Evolutionary conservation across 345 rosid genomes (phyloP), one percentile per base, ranked within the genome.

Genomic region (Sisymbrium altissimum): DNA sequence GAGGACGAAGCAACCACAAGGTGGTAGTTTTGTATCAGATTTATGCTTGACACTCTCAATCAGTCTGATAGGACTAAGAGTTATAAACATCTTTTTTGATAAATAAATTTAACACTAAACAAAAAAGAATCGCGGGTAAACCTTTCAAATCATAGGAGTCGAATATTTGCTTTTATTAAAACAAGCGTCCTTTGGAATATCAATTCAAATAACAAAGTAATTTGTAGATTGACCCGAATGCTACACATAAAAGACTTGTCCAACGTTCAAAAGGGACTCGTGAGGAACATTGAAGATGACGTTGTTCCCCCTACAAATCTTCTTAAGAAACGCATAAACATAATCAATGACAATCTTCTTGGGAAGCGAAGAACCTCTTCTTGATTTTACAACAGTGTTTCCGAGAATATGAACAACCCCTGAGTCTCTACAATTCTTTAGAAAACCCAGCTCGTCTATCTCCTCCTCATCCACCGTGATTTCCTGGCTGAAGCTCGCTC

Each of bases 341-440:
- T 88, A 88, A 79, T 86, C 88, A 39, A 86, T 80, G 0, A 86
- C 84, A 53, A 88, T 79, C 83, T 73, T 86, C 77, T 86, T 82
- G 49, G 83, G 85, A 52, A 86, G 79, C 78, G 71, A 77, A 33
- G 94, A 82, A 15, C 81, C 91, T 66, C 65, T 80, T 49, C 89
- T 84, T 39, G 94, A 88, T 39, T 80, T 84, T 55, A 88, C 79
- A 67, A 84, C 76, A 2, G 94, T 88, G 75, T 86, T 88, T 7
- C 94, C 94, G 64, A 88, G 70, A 48, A 88, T 86, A 73, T 88
- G 91, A 65, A 88, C 94, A 60, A 88, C 87, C 21, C 94, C 94
- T 5, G 84, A 84, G 19, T 85, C 91, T 78, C 83, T 85, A 78
- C 88, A 86, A n/a, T 25, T 73, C 70, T 76, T 85, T 78, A 88